These are phyloP conservation scores for Brassica rapa DNA, from an alignment of 345 rosid genomes.

Conservation along the genomic window DNA sequence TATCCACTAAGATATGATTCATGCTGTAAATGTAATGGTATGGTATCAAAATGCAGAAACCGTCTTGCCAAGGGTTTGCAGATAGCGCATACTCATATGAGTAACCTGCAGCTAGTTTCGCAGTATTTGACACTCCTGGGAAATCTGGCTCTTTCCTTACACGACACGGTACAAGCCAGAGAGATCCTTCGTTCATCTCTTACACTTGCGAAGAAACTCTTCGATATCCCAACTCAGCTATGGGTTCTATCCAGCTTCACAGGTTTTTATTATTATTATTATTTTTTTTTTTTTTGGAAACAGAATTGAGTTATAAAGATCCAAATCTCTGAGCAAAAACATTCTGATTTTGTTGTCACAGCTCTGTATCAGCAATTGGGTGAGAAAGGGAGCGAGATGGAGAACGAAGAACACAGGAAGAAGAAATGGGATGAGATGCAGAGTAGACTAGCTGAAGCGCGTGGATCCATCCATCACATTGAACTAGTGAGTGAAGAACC, in stretches of 20 bases:
- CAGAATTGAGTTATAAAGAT: background rate
- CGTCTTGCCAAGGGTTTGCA: constrained; percentile 94
- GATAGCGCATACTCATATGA: constrained; percentile 83
- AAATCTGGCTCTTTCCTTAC: constrained; percentile 72
- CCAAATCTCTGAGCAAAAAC: constrained; percentile 6
- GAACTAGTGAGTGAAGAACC: constrained; percentile 69
- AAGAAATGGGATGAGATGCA: constrained; percentile 81
- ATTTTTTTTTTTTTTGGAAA: background rate
- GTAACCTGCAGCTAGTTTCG: constrained; percentile 95
- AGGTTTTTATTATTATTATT: constrained; percentile 44
- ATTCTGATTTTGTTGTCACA: constrained; percentile 32
- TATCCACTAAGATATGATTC: background rate
- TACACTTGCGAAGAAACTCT: constrained; percentile 85
- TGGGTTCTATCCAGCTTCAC: constrained; percentile 92
- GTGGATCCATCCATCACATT: constrained; percentile 80
- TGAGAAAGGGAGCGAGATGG: constrained; percentile 85
- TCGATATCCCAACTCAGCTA: constrained; percentile 90
- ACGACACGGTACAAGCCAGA: constrained; percentile 89
- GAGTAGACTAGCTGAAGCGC: constrained; percentile 82
- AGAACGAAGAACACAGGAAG: constrained; percentile 78
- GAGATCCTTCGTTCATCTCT: constrained; percentile 93
- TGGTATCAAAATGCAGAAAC: constrained; percentile 52
- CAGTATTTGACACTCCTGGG: constrained; percentile 81
- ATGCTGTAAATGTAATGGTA: constrained; percentile 13
- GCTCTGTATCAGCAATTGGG: constrained; percentile 73